Base-by-base conservation (phyloP, 2,329 filamentous ascomycete genomes). In the Aspergillus brunneoviolaceus region DNA sequence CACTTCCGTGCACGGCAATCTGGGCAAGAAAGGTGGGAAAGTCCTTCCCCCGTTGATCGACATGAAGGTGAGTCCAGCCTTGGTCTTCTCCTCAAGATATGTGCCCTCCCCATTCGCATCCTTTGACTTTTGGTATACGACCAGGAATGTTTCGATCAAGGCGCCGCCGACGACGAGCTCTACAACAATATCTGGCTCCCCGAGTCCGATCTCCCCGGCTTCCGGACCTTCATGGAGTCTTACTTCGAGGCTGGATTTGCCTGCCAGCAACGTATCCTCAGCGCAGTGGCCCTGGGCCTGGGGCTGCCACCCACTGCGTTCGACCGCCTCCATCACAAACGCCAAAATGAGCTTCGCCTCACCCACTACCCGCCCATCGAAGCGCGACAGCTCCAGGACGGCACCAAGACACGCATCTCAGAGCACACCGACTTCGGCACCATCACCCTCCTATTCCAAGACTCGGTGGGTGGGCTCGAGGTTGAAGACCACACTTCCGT, bases 1-100 rank as follows among this genome's bases (percentile, higher is more conserved):
- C 51, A 60, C 67, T 16, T 64, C 62, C 0, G 62, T 59, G n/a
- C 19, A 72, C 74, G 23, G 42, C 63, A 4, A 48, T 48, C 62
- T 63, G 42, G 63, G 60, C 3, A 62, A 64, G 11, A 69, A 70
- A 54, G 67, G 65, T 59, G 16, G 47, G n/a, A 51, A 19, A 25
- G 14, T 56, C 0, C 27, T 51, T 19, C 29, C 10, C 16, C 21
- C 47, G 2, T 11, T 39, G 35, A 23, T 42, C 21, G 47, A 21
- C 16, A 29, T 19, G 12, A 47, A 14, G 14, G 9, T 35, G 33
- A 35, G 33, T 14, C 12, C 2, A 35, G 2, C 33, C 33, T 14
- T 14, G 33, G 33, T 14, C 14, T 14, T 35, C 33, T 5, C 33
- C 5, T 14, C 12, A 14, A 14, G 33, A 35, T 14, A 11, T 35